Evolutionary conservation across 495 filamentous ascomycete species (phyloP).

Genomic region (Penicillium chermesinum): DNA sequence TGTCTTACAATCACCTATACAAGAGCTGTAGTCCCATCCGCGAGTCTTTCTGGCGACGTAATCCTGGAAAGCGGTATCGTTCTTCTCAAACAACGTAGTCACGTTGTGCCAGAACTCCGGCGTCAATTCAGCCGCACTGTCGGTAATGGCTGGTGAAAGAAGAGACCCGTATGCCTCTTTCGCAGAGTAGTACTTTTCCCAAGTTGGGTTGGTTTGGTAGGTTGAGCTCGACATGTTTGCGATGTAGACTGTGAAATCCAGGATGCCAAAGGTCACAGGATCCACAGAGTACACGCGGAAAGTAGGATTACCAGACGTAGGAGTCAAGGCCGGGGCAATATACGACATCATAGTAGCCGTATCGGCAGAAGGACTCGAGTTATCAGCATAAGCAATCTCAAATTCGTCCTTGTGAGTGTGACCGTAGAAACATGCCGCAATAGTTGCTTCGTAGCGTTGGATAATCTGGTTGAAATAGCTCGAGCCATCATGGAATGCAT

Average conservation of each 20-base stretch:
- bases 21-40: conserved; percentile 31
- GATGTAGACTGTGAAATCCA: conserved; percentile 48
- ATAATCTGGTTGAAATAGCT: conserved; percentile 52
- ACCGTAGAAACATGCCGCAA: conserved; percentile 50
- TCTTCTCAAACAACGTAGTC: conserved; percentile 34
- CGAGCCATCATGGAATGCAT: conserved; percentile 46
- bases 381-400: conserved; percentile 46
- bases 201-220: conserved; percentile 40
- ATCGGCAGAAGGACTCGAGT: conserved; percentile 21
- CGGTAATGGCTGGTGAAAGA: conserved; percentile 34
- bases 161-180: conserved; percentile 47
- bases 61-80: conserved; percentile 35
- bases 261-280: conserved; percentile 47
- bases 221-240: conserved; percentile 42
- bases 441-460: conserved; percentile 44
- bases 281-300: conserved; percentile 53
- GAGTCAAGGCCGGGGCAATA: conserved; percentile 49
- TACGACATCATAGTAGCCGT: conserved; percentile 46
- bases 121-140: conserved; percentile 39
- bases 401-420: conserved; percentile 55
- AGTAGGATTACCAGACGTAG: conserved; percentile 45
- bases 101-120: conserved; percentile 56
- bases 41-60: conserved; percentile 36
- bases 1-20: conserved; percentile 34
- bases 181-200: conserved; percentile 50